A percentile compares a stretch with the other conserved stretches of the same genome.
phyloP scores from a whole-genome alignment of 768 basidiomycete species.

The Lentinula edodes region DNA sequence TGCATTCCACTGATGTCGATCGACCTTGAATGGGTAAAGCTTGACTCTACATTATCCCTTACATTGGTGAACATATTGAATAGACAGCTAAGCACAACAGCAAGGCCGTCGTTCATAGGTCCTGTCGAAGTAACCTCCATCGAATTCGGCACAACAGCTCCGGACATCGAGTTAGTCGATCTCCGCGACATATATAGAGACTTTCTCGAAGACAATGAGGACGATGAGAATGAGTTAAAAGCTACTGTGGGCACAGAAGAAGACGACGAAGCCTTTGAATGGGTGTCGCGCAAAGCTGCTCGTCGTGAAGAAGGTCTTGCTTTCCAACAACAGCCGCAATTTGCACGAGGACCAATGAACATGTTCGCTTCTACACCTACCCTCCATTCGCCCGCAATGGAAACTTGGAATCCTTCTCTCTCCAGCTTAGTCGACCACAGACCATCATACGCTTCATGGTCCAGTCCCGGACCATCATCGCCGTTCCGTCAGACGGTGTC shows the following conservation, averaged over 20 bases:
- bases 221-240: slow-evolving; percentile 43
- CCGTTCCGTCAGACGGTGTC: slow-evolving; percentile 17
- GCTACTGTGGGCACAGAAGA: slow-evolving; percentile 47
- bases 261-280: slow-evolving; percentile 78
- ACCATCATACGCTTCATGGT: neutral
- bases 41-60: slow-evolving; percentile 67
- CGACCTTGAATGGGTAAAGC: slow-evolving; percentile 88
- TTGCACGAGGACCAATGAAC: slow-evolving; percentile 49
- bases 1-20: slow-evolving; percentile 65
- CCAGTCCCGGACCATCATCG: slow-evolving; percentile 10
- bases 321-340: slow-evolving; percentile 68
- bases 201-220: slow-evolving; percentile 79
- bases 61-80: slow-evolving; percentile 75
- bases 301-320: slow-evolving; percentile 52
- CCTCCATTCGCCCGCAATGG: slow-evolving; percentile 14
- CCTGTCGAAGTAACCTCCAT: slow-evolving; percentile 83
- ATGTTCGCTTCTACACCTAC: slow-evolving; percentile 52
- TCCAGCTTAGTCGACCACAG: neutral
- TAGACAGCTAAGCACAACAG: slow-evolving; percentile 60
- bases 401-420: slow-evolving; percentile 1
- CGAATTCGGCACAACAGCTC: slow-evolving; percentile 79
- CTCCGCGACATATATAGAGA: slow-evolving; percentile 91
- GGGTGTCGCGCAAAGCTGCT: slow-evolving; percentile 66
- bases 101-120: slow-evolving; percentile 91
- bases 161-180: slow-evolving; percentile 88